phyloP scores from a whole-genome alignment of 208 protist species.

The Crithidia brevicula region DNA sequence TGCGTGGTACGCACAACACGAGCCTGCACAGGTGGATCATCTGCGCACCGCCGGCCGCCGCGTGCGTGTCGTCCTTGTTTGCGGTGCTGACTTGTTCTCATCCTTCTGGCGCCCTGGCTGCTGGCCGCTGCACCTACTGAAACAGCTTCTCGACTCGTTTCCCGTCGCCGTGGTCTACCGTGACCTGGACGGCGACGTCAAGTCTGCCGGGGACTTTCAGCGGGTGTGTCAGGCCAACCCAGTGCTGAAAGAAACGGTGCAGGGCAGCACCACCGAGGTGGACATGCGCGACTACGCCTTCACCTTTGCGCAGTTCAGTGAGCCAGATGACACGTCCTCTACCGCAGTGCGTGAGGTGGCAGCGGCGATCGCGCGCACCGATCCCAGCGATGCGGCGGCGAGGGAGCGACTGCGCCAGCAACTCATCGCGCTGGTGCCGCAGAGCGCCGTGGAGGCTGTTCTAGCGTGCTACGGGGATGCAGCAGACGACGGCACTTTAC shows the following conservation, averaged over 20 bases:
- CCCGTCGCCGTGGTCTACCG: constrained; percentile 51
- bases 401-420: neutral
- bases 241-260: constrained; percentile 25
- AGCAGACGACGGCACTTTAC: neutral
- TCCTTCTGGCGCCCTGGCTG: constrained; percentile 73
- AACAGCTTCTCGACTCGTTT: constrained; percentile 61
- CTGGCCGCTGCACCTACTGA: constrained; percentile 68
- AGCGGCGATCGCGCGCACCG: neutral
- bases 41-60: constrained; percentile 23
- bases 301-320: constrained; percentile 39
- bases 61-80: constrained; percentile 62
- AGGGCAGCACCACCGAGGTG: constrained; percentile 29
- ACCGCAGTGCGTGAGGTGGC: constrained; percentile 53
- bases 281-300: constrained; percentile 57
- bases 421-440: constrained; percentile 34
- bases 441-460: constrained; percentile 7
- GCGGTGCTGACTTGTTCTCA: constrained; percentile 77
- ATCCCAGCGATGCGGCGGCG: neutral
- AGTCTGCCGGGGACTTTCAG: constrained; percentile 1
- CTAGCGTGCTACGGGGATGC: constrained; percentile 12
- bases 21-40: constrained; percentile 18
- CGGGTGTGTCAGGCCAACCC: constrained; percentile 15
- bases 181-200: neutral
- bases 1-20: constrained; percentile 41
- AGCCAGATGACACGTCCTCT: constrained; percentile 55